Evolutionary conservation across 2,329 filamentous ascomycete genomes (phyloP).

Genomic region (Penicillium crustosum): DNA sequence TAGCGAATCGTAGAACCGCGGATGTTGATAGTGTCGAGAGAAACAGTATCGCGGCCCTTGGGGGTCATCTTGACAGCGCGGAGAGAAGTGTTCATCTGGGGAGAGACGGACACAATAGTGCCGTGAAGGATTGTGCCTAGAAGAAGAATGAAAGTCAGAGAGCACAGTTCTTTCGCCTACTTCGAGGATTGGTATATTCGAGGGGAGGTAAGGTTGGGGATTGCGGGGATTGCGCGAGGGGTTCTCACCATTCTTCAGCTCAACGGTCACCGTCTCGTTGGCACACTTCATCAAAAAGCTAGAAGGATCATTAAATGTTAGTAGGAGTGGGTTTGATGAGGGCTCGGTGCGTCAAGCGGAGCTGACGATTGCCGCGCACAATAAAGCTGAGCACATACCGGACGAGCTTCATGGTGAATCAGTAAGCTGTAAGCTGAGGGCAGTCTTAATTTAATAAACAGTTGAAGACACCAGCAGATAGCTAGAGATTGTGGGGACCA

Average conservation of each 20-base stretch:
- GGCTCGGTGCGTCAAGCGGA: slow-evolving; percentile 14
- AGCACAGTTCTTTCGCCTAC: background rate
- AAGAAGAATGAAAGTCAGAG: slow-evolving; percentile 7
- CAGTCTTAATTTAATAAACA: background rate
- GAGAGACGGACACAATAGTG: slow-evolving; percentile 93
- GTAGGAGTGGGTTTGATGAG: slow-evolving; percentile 14
- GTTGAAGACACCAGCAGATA: slow-evolving; percentile 11
- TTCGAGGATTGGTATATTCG: background rate
- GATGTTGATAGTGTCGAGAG: slow-evolving; percentile 93
- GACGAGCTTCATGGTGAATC: slow-evolving; percentile 85
- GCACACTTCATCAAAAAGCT: slow-evolving; percentile 99
- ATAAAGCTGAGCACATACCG: slow-evolving; percentile 61
- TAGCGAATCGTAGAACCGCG: slow-evolving; percentile 95
- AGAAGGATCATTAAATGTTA: slow-evolving; percentile 24
- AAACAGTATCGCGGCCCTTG: slow-evolving; percentile 80
- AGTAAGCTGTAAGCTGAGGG: slow-evolving; percentile 1
- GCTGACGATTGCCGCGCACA: slow-evolving; percentile 3
- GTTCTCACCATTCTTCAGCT: slow-evolving; percentile 87
- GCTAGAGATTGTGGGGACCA: slow-evolving; percentile 13
- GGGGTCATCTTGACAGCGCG: slow-evolving; percentile 96
- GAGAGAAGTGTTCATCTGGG: slow-evolving; percentile 97
- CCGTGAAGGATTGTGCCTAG: slow-evolving; percentile 92
- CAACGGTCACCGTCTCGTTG: slow-evolving; percentile 97
- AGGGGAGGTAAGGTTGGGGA: background rate
- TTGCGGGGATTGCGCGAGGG: slow-evolving; percentile 3